Evolutionary conservation across 305 asterid species (phyloP), one percentile per base, ranked within the genome.

Genomic region (Solanum chacoense): DNA sequence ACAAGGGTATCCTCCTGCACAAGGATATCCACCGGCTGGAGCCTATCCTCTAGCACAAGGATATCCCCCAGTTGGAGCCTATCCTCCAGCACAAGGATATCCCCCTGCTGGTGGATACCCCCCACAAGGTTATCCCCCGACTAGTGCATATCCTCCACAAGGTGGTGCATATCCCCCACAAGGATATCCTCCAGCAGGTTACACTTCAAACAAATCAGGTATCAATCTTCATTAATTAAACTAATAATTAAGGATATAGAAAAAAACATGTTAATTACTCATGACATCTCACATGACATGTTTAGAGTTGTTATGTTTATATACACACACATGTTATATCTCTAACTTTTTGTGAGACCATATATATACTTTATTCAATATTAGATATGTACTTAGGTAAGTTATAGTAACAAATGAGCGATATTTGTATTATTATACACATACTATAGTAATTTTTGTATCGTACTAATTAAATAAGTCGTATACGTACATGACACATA

Each of bases 1-100:
- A 37, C 42, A 37, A 37, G 42, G 12, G 40, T 93, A 95, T 90
- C 95, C 95, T 85, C 94, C 93, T 2, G 34, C 32, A 26, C 94
- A 92, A n/a, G 96, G 94, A 1, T 93, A 93, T 83, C 95, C 97
- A 2, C 94, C 92, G 0, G 63, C 86, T 3, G 93, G 95, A 10
- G 34, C 1, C 1, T 92, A 93, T 71, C 94, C 94, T 7, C 93
- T 90, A 11, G 91, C 92, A 38, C 94, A 90, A n/a, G 94, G 90
- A 5, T 76, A 76, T 35, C 50, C 59, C 5, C 55, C 93, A 1
- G 34, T 28, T 32, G 28, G 42, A 9, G 83, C 8, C 26, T 78
- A 78, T 37, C 65, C 63, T 78, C 84, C 7, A 12, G 16, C 84
- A 78, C 63, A 78, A 78, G 84, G 59, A 2, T 77, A 74, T 74